A percentile compares a stretch with the other conserved stretches of the same genome.
Conservation (phyloP, 2,329 filamentous ascomycete species). For the Aspergillus quadricinctus region DNA sequence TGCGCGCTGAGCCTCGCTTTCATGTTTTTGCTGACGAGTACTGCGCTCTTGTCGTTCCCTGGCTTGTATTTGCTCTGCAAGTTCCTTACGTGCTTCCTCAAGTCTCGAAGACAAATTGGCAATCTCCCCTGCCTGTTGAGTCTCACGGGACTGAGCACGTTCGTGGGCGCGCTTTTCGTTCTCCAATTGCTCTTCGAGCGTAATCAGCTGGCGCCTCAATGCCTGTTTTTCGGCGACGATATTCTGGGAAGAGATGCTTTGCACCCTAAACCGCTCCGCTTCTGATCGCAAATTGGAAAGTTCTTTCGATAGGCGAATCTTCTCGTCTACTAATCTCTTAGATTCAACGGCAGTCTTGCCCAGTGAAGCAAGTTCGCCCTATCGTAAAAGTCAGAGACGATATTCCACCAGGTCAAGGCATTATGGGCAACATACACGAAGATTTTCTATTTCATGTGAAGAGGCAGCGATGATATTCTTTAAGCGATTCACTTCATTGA, state of each 20-base stretch:
- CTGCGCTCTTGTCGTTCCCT: conserved; percentile 46
- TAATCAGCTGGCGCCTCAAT: conserved; percentile 71
- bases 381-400: conserved; percentile 16
- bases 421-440: conserved; percentile 45
- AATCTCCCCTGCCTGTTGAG: conserved; percentile 38
- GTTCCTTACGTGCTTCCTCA: conserved; percentile 47
- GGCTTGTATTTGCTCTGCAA: conserved; percentile 49
- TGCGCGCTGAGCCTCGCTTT: conserved; percentile 59
- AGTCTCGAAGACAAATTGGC: conserved; percentile 38
- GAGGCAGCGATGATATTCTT: conserved; percentile 41
- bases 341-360: conserved; percentile 65
- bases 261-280: conserved; percentile 57
- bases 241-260: conserved; percentile 59
- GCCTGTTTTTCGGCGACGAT: conserved; percentile 74
- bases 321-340: conserved; percentile 64
- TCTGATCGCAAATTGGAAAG: conserved; percentile 57
- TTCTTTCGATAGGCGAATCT: conserved; percentile 58
- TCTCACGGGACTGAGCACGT: conserved; percentile 45
- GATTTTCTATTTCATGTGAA: conserved; percentile 51
- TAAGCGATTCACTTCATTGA: conserved; percentile 41
- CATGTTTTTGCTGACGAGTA: conserved; percentile 53
- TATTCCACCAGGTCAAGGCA: background rate
- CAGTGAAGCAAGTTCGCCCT: conserved; percentile 70
- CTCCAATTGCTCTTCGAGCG: conserved; percentile 75
- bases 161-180: conserved; percentile 70